A percentile compares a stretch with the other conserved stretches of the same genome.
Conservation (phyloP, 2,329 filamentous ascomycete species). For the Claviceps paspali region DNA sequence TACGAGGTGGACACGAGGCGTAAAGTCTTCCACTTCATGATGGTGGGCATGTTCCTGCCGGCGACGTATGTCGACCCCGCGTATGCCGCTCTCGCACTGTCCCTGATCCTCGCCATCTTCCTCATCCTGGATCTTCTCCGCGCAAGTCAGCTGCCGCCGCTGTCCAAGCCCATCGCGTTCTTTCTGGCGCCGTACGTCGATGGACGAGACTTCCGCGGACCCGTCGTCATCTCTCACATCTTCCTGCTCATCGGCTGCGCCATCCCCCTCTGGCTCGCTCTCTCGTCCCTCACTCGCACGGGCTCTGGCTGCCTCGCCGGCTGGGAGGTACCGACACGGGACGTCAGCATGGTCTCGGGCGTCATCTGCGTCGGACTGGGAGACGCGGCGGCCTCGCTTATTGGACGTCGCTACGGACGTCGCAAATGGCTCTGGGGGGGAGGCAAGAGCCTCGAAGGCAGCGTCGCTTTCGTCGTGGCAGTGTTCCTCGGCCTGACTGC, state of each 20-base stretch:
- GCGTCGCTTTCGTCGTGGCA: conserved; percentile 62
- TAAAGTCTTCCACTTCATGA: conserved; percentile 97
- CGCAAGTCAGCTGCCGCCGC: conserved; percentile 78
- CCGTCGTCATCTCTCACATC: conserved; percentile 90
- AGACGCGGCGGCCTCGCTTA: conserved; percentile 80
- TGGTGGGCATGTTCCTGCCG: conserved; percentile 90
- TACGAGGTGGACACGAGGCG: conserved; percentile 90
- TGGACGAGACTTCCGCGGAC: conserved; percentile 79
- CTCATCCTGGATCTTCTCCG: conserved; percentile 77
- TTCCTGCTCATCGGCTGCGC: conserved; percentile 92
- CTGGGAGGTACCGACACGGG: conserved; percentile 62
- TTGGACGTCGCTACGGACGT: conserved; percentile 73
- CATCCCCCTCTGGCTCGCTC: conserved; percentile 79
- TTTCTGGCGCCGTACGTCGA: conserved; percentile 93
- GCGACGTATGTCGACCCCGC: conserved; percentile 74
- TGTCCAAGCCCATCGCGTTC: conserved; percentile 69
- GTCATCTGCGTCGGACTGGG: conserved; percentile 91
- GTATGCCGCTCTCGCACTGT: conserved; percentile 67
- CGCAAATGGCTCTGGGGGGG: conserved; percentile 95
- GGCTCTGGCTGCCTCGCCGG: conserved; percentile 42
- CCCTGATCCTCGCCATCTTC: conserved; percentile 67
- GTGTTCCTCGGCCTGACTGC: conserved; percentile 60
- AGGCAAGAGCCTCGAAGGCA: conserved; percentile 87
- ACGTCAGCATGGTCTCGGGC: conserved; percentile 81
- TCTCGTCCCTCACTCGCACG: conserved; percentile 51